Percentiles rank a stretch among this genome's conserved stretches.
Conservation (phyloP, 495 filamentous ascomycete species). For the Talaromyces borbonicus region DNA sequence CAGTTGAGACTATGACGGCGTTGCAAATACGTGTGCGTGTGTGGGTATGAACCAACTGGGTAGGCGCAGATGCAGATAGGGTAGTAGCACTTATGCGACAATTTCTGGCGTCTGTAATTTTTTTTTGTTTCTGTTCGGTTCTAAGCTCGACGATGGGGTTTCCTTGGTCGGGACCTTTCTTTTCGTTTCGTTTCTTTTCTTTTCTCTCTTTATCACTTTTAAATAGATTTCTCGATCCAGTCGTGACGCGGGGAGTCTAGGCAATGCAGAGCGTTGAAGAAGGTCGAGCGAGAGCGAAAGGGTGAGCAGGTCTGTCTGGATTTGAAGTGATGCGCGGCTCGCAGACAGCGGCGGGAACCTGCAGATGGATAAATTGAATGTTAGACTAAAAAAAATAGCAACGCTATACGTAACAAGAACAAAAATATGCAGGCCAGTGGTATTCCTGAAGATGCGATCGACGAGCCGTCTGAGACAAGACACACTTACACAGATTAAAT, state of each 20-base stretch:
- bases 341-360: constrained; percentile 5
- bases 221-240: background rate
- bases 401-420: background rate
- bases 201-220: no score
- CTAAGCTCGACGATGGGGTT: constrained; percentile 4
- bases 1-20: background rate
- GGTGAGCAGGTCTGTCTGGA: background rate
- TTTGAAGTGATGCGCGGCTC: constrained; percentile 2
- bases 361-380: constrained; percentile 3
- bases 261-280: background rate
- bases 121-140: constrained; percentile 3
- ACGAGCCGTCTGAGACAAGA: no score
- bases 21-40: background rate
- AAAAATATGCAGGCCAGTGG: background rate
- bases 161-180: constrained; percentile 4
- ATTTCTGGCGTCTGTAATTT: background rate
- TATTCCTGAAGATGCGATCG: background rate
- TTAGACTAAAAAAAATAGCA: background rate
- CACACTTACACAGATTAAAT: no score
- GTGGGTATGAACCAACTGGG: background rate
- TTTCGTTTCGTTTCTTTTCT: no score
- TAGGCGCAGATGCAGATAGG: background rate
- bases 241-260: constrained; percentile 1
- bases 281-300: background rate
- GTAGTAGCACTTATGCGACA: constrained; percentile 5